Conservation (phyloP, 805 yeast genomes). For the Scheffersomyces lignosus region DNA sequence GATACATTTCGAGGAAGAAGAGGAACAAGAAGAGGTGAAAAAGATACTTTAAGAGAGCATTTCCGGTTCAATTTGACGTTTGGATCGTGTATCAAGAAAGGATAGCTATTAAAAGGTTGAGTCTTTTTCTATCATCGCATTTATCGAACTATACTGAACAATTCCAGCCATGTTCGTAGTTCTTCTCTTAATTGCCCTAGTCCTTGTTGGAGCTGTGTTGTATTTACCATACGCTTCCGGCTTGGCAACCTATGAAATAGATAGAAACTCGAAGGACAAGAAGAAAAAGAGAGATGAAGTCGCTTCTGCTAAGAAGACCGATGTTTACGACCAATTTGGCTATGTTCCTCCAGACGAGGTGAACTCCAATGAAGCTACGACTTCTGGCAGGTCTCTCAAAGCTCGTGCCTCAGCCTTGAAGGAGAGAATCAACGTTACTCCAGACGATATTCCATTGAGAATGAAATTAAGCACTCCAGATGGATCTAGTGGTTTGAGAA, state of each 20-base stretch:
- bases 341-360: conserved; percentile 44
- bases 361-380: conserved; percentile 10
- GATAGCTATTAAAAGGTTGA: too few species aligned
- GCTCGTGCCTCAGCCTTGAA: conserved; percentile 23
- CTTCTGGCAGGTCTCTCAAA: conserved; percentile 9
- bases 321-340: conserved; percentile 20
- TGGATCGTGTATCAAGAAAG: too few species aligned
- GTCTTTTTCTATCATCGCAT: too few species aligned
- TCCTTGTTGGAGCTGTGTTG: conserved; percentile 40
- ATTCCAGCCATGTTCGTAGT: conserved; percentile 44
- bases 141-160: too few species aligned
- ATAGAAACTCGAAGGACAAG: conserved; percentile 13
- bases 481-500: conserved; percentile 20
- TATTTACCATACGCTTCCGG: conserved; percentile 53
- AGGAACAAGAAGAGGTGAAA: too few species aligned
- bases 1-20: too few species aligned
- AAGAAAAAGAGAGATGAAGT: conserved; percentile 6
- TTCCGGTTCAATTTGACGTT: too few species aligned
- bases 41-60: too few species aligned
- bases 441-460: conserved; percentile 38
- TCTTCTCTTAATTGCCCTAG: conserved; percentile 39
- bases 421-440: conserved; percentile 31
- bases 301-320: conserved; percentile 3
- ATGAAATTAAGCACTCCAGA: conserved; percentile 25
- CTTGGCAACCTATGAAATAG: conserved; percentile 42